Conservation (phyloP, 768 basidiomycete genomes). For the Leccinum subtestaceum region DNA sequence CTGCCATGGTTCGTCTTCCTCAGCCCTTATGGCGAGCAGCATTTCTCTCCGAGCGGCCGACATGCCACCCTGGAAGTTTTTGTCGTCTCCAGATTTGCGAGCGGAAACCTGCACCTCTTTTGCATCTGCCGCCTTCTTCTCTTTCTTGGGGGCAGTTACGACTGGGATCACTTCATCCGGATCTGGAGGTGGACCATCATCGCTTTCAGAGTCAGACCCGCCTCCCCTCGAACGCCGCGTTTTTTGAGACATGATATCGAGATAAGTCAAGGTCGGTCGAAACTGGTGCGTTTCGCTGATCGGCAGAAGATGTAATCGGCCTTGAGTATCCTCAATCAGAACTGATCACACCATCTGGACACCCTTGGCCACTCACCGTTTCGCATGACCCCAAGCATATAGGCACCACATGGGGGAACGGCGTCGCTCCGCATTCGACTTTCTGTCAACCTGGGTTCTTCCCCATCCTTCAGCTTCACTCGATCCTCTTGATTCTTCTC, state of each 20-base stretch:
- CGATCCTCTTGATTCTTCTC: slow-evolving; percentile 71
- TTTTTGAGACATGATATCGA: slow-evolving; percentile 71
- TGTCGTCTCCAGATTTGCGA: slow-evolving; percentile 63
- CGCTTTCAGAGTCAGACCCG: slow-evolving; percentile 65
- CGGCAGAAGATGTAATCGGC: slow-evolving; percentile 73
- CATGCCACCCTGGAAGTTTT: slow-evolving; percentile 60
- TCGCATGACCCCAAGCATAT: slow-evolving; percentile 76
- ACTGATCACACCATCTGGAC: neutral
- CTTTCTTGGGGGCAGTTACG: slow-evolving; percentile 46
- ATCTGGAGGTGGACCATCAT: slow-evolving; percentile 77
- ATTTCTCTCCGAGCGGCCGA: slow-evolving; percentile 75
- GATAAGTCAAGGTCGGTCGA: slow-evolving; percentile 77
- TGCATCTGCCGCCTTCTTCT: slow-evolving; percentile 56
- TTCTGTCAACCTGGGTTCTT: slow-evolving; percentile 64
- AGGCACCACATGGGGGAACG: slow-evolving; percentile 58
- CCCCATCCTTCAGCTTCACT: slow-evolving; percentile 44
- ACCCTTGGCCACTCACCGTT: slow-evolving; percentile 47
- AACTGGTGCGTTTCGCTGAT: slow-evolving; percentile 78
- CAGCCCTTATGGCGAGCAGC: slow-evolving; percentile 64
- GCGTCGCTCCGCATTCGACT: slow-evolving; percentile 72
- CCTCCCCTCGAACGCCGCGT: slow-evolving; percentile 47
- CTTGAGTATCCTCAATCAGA: slow-evolving; percentile 36
- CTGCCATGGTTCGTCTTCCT: slow-evolving; percentile 79
- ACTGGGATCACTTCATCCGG: slow-evolving; percentile 64
- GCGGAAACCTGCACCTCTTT: slow-evolving; percentile 79